A percentile compares a stretch with the other conserved stretches of the same genome.
These are phyloP conservation scores for Kwoniella europaea DNA, from an alignment of 768 basidiomycete genomes.

Conservation along the genomic window DNA sequence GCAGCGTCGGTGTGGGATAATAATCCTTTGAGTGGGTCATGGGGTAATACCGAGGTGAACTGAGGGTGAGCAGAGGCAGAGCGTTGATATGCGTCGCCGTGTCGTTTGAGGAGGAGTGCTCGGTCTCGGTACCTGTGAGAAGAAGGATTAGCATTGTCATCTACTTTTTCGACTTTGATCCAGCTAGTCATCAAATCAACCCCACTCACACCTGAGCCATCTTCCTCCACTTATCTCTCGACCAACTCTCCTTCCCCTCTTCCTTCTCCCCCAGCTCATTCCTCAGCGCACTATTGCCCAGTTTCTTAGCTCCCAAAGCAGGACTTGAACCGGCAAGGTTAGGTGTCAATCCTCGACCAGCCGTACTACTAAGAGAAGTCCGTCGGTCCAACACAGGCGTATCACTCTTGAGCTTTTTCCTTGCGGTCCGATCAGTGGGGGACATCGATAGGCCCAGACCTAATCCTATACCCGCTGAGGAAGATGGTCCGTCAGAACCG, in stretches of 20 bases:
- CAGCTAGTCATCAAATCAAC: background rate
- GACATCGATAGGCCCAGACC: slow-evolving; percentile 36
- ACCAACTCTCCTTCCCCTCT: slow-evolving; percentile 29
- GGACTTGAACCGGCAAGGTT: background rate
- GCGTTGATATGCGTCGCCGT: slow-evolving; percentile 46
- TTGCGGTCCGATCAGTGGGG: background rate
- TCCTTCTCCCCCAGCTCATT: slow-evolving; percentile 26
- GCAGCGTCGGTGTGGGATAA: slow-evolving; percentile 47
- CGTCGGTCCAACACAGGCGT: slow-evolving; percentile 1
- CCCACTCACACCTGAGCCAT: slow-evolving; percentile 25
- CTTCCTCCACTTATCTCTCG: slow-evolving; percentile 38
- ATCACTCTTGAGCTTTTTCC: slow-evolving; percentile 10
- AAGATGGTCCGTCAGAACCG: background rate
- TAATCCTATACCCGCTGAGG: slow-evolving; percentile 27
- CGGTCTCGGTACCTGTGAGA: slow-evolving; percentile 33
- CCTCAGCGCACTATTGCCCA: slow-evolving; percentile 23
- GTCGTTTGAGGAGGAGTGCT: slow-evolving; percentile 43
- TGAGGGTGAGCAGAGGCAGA: slow-evolving; percentile 25
- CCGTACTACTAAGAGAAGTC: background rate
- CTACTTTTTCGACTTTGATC: no score
- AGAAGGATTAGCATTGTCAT: background rate
- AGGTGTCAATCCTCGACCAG: slow-evolving; percentile 14
- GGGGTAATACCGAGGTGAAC: slow-evolving; percentile 24
- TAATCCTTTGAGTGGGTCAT: slow-evolving; percentile 41
- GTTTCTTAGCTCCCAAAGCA: background rate